Conservation (phyloP, 1,284 basidiomycete genomes). For the Austroboletus niveus region DNA sequence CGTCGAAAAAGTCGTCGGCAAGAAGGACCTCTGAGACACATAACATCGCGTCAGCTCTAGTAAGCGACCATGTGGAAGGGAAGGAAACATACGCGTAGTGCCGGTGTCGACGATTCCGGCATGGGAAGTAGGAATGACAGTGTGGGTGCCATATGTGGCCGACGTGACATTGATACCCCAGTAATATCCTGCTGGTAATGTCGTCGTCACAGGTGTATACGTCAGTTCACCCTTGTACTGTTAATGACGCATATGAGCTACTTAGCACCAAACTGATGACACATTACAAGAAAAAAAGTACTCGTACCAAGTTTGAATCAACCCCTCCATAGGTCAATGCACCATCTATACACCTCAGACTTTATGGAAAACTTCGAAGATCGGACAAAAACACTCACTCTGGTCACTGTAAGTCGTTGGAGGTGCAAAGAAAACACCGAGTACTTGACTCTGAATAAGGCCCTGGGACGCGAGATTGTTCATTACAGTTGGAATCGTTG, state of each 20-base stretch:
- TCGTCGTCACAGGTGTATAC: constrained; percentile 24
- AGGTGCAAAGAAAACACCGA: constrained; percentile 28
- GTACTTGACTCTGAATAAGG: constrained; percentile 14
- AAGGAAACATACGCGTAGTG: constrained; percentile 16
- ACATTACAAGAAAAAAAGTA: neutral
- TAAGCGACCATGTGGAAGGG: neutral
- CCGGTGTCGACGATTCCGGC: constrained; percentile 22
- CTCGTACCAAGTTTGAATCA: constrained; percentile 20
- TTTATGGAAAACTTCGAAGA: neutral
- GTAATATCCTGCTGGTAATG: constrained; percentile 13
- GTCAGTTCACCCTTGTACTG: constrained; percentile 20
- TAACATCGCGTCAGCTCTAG: neutral
- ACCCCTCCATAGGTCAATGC: constrained; percentile 26
- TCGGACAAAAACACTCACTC: constrained; percentile 11
- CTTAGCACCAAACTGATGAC: neutral
- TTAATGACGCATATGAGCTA: neutral
- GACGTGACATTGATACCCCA: constrained; percentile 28
- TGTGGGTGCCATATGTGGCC: constrained; percentile 12
- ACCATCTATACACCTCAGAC: constrained; percentile 20
- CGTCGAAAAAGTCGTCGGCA: constrained; percentile 18
- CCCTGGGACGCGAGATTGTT: constrained; percentile 23
- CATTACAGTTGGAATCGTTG: constrained; percentile 26
- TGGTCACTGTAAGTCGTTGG: constrained; percentile 13
- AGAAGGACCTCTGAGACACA: constrained; percentile 18
- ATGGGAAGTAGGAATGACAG: constrained; percentile 16